A percentile compares a stretch with the other conserved stretches of the same genome.
Conservation (phyloP, 2,329 filamentous ascomycete genomes). For the Talaromyces verruculosus region DNA sequence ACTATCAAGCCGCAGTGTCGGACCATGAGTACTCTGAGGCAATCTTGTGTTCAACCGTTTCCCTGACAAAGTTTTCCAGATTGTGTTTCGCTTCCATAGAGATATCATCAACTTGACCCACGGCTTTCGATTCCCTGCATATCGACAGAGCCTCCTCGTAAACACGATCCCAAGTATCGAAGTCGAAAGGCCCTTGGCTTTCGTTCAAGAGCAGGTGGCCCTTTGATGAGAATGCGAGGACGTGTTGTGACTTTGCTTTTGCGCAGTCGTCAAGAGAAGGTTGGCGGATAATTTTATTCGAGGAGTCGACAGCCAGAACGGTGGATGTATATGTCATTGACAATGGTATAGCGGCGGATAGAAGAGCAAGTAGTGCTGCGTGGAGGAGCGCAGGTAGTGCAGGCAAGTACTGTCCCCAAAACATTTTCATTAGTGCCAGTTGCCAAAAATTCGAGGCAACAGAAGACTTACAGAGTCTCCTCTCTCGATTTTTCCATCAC, state of each 20-base stretch:
- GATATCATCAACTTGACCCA: slow-evolving; percentile 45
- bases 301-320: slow-evolving; percentile 58
- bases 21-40: slow-evolving; percentile 42
- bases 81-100: slow-evolving; percentile 45
- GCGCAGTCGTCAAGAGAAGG: slow-evolving; percentile 65
- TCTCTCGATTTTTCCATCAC: slow-evolving; percentile 32
- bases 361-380: slow-evolving; percentile 71
- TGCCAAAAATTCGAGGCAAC: background rate
- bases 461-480: slow-evolving; percentile 39
- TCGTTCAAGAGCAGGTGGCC: slow-evolving; percentile 74
- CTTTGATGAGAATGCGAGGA: slow-evolving; percentile 75
- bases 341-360: slow-evolving; percentile 81
- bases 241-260: slow-evolving; percentile 70
- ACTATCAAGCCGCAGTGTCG: slow-evolving; percentile 36
- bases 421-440: background rate
- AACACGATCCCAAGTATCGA: slow-evolving; percentile 72
- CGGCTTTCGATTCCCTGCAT: slow-evolving; percentile 56
- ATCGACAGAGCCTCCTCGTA: slow-evolving; percentile 63
- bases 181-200: slow-evolving; percentile 75
- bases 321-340: slow-evolving; percentile 68
- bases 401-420: slow-evolving; percentile 63
- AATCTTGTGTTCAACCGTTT: slow-evolving; percentile 60
- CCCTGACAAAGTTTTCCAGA: slow-evolving; percentile 62
- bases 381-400: slow-evolving; percentile 81
- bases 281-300: slow-evolving; percentile 52